A percentile compares a stretch with the other conserved stretches of the same genome.
Evolutionary conservation across 2,329 filamentous ascomycete genomes (phyloP).

Genomic region (Taxawa tesnikishii): DNA sequence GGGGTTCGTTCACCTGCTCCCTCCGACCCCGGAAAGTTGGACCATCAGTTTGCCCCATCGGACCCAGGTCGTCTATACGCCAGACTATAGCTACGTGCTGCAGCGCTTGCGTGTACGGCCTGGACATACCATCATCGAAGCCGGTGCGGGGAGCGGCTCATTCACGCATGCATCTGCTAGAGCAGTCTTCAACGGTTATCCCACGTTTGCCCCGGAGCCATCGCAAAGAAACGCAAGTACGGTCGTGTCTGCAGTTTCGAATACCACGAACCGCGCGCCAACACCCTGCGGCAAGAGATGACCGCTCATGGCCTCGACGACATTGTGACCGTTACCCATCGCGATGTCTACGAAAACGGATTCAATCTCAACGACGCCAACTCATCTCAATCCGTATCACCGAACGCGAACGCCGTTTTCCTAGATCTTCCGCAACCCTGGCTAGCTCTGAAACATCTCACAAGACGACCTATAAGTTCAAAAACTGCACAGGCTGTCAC

Average conservation of each 20-base stretch:
- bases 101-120: conserved; percentile 64
- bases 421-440: conserved; percentile 72
- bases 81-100: conserved; percentile 75
- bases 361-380: conserved; percentile 41
- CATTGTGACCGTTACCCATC: conserved; percentile 61
- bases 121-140: conserved; percentile 63
- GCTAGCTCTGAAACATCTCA: conserved; percentile 66
- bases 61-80: conserved; percentile 78
- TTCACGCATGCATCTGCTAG: conserved; percentile 71
- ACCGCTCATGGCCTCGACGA: conserved; percentile 51
- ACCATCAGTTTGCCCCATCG: conserved; percentile 67
- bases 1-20: conserved; percentile 68
- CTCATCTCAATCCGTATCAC: conserved; percentile 19
- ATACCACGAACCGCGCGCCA: conserved; percentile 61
- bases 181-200: conserved; percentile 63
- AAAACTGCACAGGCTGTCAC: conserved; percentile 5
- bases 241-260: conserved; percentile 76
- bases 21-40: conserved; percentile 73
- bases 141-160: conserved; percentile 69
- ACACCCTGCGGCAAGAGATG: conserved; percentile 58
- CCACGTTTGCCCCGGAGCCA: conserved; percentile 19
- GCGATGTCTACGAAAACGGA: conserved; percentile 66
- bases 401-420: conserved; percentile 59
- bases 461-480: conserved; percentile 28
- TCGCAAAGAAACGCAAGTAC: conserved; percentile 20